Conservation (phyloP, 495 filamentous ascomycete genomes). For the Emericellopsis terricola region DNA sequence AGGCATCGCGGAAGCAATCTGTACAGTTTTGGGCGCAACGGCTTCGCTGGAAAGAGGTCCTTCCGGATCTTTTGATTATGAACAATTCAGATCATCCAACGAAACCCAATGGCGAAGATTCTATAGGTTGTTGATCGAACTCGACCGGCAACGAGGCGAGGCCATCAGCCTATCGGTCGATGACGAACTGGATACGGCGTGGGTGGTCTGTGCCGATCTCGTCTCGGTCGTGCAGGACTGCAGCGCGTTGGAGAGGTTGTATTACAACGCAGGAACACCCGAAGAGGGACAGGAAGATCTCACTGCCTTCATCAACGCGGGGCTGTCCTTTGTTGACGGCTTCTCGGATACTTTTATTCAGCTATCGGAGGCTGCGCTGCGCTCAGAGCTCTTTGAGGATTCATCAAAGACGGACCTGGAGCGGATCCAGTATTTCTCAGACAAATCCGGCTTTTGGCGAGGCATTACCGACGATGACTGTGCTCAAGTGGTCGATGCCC, state of each 20-base stretch:
- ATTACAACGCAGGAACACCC: conserved; percentile 29
- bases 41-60: conserved; percentile 39
- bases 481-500: conserved; percentile 28
- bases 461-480: conserved; percentile 57
- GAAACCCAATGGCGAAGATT: conserved; percentile 81
- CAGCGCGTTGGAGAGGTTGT: conserved; percentile 54
- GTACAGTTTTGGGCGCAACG: conserved; percentile 45
- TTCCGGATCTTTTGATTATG: conserved; percentile 51
- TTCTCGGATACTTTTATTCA: conserved; percentile 46
- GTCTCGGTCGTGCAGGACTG: conserved; percentile 63
- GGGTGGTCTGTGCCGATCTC: conserved; percentile 64
- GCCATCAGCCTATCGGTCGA: conserved; percentile 62
- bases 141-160: conserved; percentile 72
- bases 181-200: conserved; percentile 48
- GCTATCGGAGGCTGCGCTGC: conserved; percentile 38
- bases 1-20: conserved; percentile 42
- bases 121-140: conserved; percentile 65
- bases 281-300: conserved; percentile 16
- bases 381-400: conserved; percentile 52
- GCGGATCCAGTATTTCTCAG: conserved; percentile 52
- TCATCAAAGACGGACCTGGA: conserved; percentile 44
- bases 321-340: conserved; percentile 35
- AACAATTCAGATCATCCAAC: conserved; percentile 47
- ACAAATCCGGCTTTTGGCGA: conserved; percentile 51
- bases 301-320: conserved; percentile 35